Evolutionary conservation across 768 basidiomycete species (phyloP).

Genomic region (Chalciporus sphaerocephalus): DNA sequence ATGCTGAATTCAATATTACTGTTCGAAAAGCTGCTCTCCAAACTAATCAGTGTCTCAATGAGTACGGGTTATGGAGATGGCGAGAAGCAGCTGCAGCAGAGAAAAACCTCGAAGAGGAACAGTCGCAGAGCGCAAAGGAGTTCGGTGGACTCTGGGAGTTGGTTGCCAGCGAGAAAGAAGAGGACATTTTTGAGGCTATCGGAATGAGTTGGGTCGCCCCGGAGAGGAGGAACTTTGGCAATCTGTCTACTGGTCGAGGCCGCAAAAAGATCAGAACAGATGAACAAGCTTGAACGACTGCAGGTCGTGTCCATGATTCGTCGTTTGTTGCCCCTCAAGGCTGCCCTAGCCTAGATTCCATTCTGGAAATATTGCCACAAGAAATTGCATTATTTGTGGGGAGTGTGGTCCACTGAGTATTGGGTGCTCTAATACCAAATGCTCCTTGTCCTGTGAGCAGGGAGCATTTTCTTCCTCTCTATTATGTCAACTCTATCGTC

Average conservation of each 20-base stretch:
- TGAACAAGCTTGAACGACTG: neutral
- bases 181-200: slow-evolving; percentile 23
- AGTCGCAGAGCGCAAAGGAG: slow-evolving; percentile 6
- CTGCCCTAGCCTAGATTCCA: neutral
- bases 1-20: slow-evolving; percentile 43
- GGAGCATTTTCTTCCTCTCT: slow-evolving; percentile 51
- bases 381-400: slow-evolving; percentile 13
- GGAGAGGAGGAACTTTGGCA: slow-evolving; percentile 23
- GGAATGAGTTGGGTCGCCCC: slow-evolving; percentile 27
- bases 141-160: slow-evolving; percentile 22
- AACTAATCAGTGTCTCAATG: slow-evolving; percentile 50
- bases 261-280: slow-evolving; percentile 2
- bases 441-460: slow-evolving; percentile 75
- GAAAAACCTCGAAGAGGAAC: neutral
- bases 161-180: slow-evolving; percentile 21
- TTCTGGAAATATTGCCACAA: neutral
- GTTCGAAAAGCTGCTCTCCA: slow-evolving; percentile 40
- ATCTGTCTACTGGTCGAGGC: slow-evolving; percentile 11
- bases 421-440: slow-evolving; percentile 80
- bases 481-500: slow-evolving; percentile 57
- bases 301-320: neutral
- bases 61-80: slow-evolving; percentile 66
- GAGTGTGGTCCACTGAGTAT: slow-evolving; percentile 2
- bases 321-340: neutral
- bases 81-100: slow-evolving; percentile 4